phyloP scores from a whole-genome alignment of 371 early-diverging fungal species.

The Saksenaea vasiformis region DNA sequence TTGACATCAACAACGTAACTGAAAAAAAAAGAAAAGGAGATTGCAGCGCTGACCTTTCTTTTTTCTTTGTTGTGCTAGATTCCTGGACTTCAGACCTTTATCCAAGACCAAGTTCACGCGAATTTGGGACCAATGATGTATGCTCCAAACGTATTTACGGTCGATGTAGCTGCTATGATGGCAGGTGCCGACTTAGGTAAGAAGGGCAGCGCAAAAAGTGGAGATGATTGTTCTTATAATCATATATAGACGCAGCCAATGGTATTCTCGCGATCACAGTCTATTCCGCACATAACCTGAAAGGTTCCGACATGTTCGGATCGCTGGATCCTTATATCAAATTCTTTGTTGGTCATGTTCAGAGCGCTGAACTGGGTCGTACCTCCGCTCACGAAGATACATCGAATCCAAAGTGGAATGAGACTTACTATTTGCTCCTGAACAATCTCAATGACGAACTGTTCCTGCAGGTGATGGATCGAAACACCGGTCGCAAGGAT shows the following conservation, averaged over 20 bases:
- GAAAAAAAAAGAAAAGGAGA: neutral
- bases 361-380: conserved; percentile 51
- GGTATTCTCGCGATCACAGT: conserved; percentile 83
- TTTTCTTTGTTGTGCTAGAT: conserved; percentile 56
- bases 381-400: conserved; percentile 60
- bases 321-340: conserved; percentile 80
- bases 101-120: conserved; percentile 72
- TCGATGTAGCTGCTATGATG: conserved; percentile 81
- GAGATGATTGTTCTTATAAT: neutral
- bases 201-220: neutral
- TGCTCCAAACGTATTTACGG: conserved; percentile 77
- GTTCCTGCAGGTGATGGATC: conserved; percentile 25
- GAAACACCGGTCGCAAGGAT: conserved; percentile 32
- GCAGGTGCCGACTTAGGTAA: conserved; percentile 48
- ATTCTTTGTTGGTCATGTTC: conserved; percentile 65
- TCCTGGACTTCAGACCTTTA: conserved; percentile 76
- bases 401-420: conserved; percentile 32
- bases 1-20: conserved; percentile 71
- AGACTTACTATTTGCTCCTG: conserved; percentile 33
- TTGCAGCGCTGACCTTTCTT: neutral
- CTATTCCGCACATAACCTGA: conserved; percentile 72
- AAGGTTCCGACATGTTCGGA: conserved; percentile 79
- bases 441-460: conserved; percentile 30
- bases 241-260: conserved; percentile 50
- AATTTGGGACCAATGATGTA: conserved; percentile 80